Base-by-base conservation (phyloP, 768 basidiomycete species). In the Tylopilus balloui region DNA sequence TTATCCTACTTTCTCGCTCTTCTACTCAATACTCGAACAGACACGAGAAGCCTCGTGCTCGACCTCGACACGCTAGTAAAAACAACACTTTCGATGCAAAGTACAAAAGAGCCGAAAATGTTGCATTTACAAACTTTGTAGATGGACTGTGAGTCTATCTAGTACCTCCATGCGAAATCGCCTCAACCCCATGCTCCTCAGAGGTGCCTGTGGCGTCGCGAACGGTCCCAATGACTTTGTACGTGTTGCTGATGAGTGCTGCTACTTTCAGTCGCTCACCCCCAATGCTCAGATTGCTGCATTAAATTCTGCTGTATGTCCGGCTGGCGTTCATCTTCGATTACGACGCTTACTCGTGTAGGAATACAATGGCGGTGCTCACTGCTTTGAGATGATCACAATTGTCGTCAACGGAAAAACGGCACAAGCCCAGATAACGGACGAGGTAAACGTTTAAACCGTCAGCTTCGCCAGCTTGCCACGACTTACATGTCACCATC, bases 301-400 rank as follows among this genome's bases (percentile, higher is more conserved):
- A 12, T 48, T 77, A 37, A 73, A 73, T 44, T 57, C 65, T 29
- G 60, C 58, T 40, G 75, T 76, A 55, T 48, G 71, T 52, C 31
- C 3, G 15, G n/a, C 25, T 25, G n/a, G 13, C 3, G 15, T 15
- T 34, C 38, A 20, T 17, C 36, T 39, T 46, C 4, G 4, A 25
- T 29, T 14, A 32, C 29, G 20, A n/a, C 39, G 14, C 45, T 51
- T 20, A 48, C 29, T 44, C 12, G 21, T 27, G 39, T 25, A 77
- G 75, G 65, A 77, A 63, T 78, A 62, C 54, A 62, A 61, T 39
- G 63, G 56, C 27, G 74, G 73, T 27, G 51, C 56, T 35, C 68
- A 74, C 51, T 80, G 78, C 55, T 72, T 70, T 55, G 61, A 75
- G 39, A 69, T 57, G 50, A 71, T 80, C 51, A 73, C 73, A 23